phyloP scores from a whole-genome alignment of 768 basidiomycete genomes.

The Lactarius pseudohatsudake region DNA sequence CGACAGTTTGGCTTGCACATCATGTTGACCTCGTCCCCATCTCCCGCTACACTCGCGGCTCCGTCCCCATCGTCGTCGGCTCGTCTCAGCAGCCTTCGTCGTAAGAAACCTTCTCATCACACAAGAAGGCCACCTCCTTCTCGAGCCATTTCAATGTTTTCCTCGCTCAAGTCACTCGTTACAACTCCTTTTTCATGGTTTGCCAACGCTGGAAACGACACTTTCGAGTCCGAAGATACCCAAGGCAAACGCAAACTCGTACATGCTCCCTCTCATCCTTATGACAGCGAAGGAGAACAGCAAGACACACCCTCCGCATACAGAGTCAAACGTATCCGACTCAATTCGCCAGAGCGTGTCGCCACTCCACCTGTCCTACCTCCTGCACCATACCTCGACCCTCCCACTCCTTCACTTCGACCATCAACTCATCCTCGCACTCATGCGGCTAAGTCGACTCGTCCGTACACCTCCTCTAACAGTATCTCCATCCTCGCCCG shows the following conservation, averaged over 20 bases:
- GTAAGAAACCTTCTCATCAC: constrained; percentile 27
- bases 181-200: constrained; percentile 38
- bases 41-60: constrained; percentile 35
- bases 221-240: constrained; percentile 34
- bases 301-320: constrained; percentile 10
- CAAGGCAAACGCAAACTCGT: constrained; percentile 38
- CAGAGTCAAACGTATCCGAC: constrained; percentile 36
- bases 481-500: constrained; percentile 27
- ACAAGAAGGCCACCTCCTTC: constrained; percentile 28
- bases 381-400: constrained; percentile 23
- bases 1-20: constrained; percentile 43
- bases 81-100: constrained; percentile 22
- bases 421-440: constrained; percentile 13
- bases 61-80: constrained; percentile 28
- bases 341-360: constrained; percentile 19
- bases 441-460: constrained; percentile 13
- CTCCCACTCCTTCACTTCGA: constrained; percentile 26
- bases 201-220: constrained; percentile 26
- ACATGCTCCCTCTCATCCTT: constrained; percentile 4
- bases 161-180: constrained; percentile 39
- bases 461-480: constrained; percentile 22
- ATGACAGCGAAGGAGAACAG: constrained; percentile 29
- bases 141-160: constrained; percentile 36
- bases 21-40: constrained; percentile 29
- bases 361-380: background rate